Conservation (phyloP, 225 moss, liverwort and hornwort species). For the Lunularia cruciata region DNA sequence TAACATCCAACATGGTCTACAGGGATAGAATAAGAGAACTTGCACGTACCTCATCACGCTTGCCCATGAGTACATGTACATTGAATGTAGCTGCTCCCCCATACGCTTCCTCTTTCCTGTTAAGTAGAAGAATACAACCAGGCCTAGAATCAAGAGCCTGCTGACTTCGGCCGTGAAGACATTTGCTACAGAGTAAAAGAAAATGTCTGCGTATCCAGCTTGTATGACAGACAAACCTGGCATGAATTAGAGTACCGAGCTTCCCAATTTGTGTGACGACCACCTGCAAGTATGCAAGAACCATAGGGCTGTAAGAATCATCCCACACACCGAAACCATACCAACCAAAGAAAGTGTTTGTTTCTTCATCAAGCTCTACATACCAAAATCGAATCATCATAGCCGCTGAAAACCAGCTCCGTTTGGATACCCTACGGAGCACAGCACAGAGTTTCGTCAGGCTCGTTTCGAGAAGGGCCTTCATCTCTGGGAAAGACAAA, state of each 20-base stretch:
- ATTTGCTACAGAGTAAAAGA: too few relatives aligned
- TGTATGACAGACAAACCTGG: conserved; percentile 62
- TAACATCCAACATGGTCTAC: neutral
- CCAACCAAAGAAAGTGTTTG: neutral
- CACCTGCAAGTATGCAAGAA: conserved; percentile 45
- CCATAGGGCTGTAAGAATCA: neutral
- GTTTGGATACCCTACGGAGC: conserved; percentile 52
- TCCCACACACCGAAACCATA: neutral
- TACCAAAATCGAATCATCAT: conserved; percentile 77
- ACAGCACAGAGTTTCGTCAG: neutral
- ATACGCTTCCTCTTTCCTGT: conserved; percentile 88
- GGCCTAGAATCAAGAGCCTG: neutral
- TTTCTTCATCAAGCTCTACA: too few relatives aligned
- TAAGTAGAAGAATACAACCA: neutral
- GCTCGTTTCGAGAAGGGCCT: neutral
- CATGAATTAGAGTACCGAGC: conserved; percentile 78
- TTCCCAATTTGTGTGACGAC: conserved; percentile 86
- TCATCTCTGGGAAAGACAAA: neutral
- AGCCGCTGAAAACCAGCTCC: conserved; percentile 63
- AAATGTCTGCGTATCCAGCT: too few relatives aligned
- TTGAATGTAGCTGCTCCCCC: conserved; percentile 69
- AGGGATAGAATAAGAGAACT: neutral
- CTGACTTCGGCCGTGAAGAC: neutral
- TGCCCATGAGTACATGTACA: conserved; percentile 81
- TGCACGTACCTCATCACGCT: conserved; percentile 70